Percentiles rank a stretch among this genome's conserved stretches.
phyloP scores from a whole-genome alignment of 306 rosid species.

The Dalbergia cultrata region DNA sequence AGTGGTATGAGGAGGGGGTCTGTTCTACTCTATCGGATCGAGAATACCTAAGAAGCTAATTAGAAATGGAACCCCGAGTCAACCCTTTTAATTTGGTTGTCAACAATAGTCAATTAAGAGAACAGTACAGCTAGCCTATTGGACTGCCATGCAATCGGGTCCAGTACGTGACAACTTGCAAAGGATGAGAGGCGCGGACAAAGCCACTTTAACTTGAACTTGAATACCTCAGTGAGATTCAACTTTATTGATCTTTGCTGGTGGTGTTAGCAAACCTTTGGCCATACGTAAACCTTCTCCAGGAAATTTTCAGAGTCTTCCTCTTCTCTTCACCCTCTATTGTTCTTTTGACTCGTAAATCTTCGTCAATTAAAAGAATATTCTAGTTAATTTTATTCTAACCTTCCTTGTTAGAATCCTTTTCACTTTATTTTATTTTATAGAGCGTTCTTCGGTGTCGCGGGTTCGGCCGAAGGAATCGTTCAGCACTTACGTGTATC shows the following conservation, averaged over 20 bases:
- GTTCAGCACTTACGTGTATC: too few relatives aligned
- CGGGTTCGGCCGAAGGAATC: too few relatives aligned
- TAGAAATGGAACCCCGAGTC: neutral
- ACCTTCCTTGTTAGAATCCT: neutral
- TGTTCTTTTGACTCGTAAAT: neutral
- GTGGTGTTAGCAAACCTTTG: too few relatives aligned
- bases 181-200: neutral
- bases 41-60: neutral
- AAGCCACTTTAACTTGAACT: neutral
- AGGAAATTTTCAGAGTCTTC: neutral
- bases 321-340: too few relatives aligned
- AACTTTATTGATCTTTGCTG: neutral
- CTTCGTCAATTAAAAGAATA: neutral
- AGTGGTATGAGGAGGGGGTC: neutral
- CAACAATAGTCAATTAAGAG: constrained; percentile 32
- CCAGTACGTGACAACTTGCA: neutral
- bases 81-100: neutral
- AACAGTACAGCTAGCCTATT: neutral
- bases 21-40: neutral
- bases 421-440: too few relatives aligned
- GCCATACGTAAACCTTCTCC: too few relatives aligned
- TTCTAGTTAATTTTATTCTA: neutral
- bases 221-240: neutral
- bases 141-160: neutral
- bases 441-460: too few relatives aligned